Conservation (phyloP, 345 rosid genomes). For the Capsella bursapastoris region DNA sequence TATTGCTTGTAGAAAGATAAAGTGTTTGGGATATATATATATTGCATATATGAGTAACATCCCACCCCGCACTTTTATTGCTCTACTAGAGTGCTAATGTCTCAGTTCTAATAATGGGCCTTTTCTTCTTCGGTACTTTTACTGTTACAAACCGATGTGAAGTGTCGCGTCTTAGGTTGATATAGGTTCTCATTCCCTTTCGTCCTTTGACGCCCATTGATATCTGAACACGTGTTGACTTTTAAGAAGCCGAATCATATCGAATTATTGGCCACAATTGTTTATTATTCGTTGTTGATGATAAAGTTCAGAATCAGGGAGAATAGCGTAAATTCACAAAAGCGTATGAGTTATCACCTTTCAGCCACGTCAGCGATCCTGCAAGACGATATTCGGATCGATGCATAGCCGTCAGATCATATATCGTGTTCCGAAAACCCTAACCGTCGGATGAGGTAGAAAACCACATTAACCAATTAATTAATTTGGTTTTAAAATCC, state of each 20-base stretch:
- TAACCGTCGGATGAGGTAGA: slow-evolving; percentile 46
- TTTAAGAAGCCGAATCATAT: not conserved
- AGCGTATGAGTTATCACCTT: not conserved
- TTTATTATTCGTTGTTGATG: not conserved
- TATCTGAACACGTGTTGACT: not conserved
- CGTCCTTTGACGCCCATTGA: not conserved
- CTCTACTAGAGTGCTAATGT: not conserved
- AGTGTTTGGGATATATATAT: slow-evolving; percentile 8
- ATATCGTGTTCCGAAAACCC: slow-evolving; percentile 1
- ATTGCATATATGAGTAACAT: slow-evolving; percentile 34
- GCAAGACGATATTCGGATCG: not conserved
- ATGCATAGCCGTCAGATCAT: slow-evolving; percentile 41
- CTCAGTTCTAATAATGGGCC: not conserved
- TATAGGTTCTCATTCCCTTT: slow-evolving; percentile 1
- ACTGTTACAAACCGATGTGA: not conserved
- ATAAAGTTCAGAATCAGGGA: slow-evolving; percentile 23
- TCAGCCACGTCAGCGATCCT: slow-evolving; percentile 48
- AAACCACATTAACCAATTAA: not conserved
- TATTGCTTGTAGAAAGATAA: slow-evolving; percentile 18
- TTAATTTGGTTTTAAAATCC: not conserved
- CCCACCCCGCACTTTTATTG: not conserved
- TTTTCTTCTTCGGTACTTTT: not conserved
- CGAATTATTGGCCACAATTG: slow-evolving; percentile 9
- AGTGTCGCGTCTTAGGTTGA: not conserved
- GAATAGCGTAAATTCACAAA: not conserved